Evolutionary conservation across 768 basidiomycete genomes (phyloP).

Genomic region (Tephrocybe rancida): DNA sequence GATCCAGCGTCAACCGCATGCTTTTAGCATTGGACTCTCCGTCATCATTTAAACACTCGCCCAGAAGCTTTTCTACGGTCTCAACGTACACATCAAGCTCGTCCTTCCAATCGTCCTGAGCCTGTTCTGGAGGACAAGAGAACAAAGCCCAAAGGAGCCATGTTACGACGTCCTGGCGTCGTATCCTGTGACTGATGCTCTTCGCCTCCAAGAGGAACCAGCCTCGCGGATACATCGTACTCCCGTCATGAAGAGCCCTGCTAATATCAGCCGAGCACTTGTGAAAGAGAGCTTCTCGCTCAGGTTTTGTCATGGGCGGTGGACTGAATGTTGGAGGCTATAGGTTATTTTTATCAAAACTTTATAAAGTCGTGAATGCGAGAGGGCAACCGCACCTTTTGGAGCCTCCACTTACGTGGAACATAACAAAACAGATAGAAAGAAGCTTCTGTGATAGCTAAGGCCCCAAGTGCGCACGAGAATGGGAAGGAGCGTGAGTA

Average conservation of each 20-base stretch:
- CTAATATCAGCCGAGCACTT: constrained; percentile 39
- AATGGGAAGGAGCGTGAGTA: constrained; percentile 26
- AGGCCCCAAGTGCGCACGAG: constrained; percentile 29
- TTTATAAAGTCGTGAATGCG: background rate
- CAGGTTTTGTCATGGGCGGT: constrained; percentile 37
- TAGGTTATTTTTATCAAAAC: background rate
- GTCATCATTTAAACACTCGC: constrained; percentile 42
- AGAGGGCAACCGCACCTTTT: constrained; percentile 43
- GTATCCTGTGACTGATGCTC: constrained; percentile 23
- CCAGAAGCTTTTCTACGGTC: constrained; percentile 40
- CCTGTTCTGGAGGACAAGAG: constrained; percentile 35
- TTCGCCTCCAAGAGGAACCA: constrained; percentile 50
- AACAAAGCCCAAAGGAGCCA: constrained; percentile 74
- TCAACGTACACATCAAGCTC: constrained; percentile 53
- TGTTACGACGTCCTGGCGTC: constrained; percentile 51
- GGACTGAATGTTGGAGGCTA: constrained; percentile 37
- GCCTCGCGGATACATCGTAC: constrained; percentile 40
- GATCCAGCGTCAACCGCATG: constrained; percentile 59
- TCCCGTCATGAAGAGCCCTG: constrained; percentile 8
- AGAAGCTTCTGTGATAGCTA: constrained; percentile 42
- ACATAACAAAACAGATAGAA: constrained; percentile 56
- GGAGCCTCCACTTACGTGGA: constrained; percentile 46
- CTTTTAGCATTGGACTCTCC: constrained; percentile 37
- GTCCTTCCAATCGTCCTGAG: constrained; percentile 40
- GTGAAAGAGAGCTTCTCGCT: constrained; percentile 51